Evolutionary conservation across 768 basidiomycete species (phyloP).

Genomic region (Krasilnikovozyma curviuscula): DNA sequence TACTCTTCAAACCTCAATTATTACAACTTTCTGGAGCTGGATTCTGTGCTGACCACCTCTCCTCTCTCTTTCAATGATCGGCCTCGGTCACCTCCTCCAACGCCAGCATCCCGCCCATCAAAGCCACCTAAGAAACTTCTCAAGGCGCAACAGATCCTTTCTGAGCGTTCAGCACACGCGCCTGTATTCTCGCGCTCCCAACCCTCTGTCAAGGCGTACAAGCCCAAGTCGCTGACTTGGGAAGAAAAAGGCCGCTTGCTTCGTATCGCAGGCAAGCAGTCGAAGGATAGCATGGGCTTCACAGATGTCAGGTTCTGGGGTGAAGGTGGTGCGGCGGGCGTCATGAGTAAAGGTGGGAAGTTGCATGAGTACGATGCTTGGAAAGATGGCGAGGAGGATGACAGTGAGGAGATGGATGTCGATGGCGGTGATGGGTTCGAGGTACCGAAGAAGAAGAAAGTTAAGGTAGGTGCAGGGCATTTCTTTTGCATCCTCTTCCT

Average conservation of each 20-base stretch:
- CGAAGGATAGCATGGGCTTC: constrained; percentile 55
- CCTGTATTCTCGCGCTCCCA: constrained; percentile 46
- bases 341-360: constrained; percentile 31
- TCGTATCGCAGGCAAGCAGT: constrained; percentile 54
- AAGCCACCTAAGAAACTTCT: constrained; percentile 21
- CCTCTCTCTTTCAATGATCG: constrained; percentile 2
- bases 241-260: constrained; percentile 59
- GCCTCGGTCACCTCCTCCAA: constrained; percentile 2
- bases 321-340: constrained; percentile 22
- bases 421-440: constrained; percentile 36
- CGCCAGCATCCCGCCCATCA: neutral
- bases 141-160: constrained; percentile 36
- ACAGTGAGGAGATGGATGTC: constrained; percentile 17
- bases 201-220: constrained; percentile 5
- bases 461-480: constrained; percentile 47
- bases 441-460: constrained; percentile 23
- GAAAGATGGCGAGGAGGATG: constrained; percentile 32
- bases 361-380: constrained; percentile 34
- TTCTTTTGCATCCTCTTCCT: neutral
- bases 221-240: constrained; percentile 30
- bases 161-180: constrained; percentile 71
- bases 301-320: constrained; percentile 35
- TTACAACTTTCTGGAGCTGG: neutral
- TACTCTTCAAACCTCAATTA: neutral
- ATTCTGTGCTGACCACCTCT: neutral